Evolutionary conservation across 768 basidiomycete species (phyloP).

Genomic region (Tulasnella sp.): DNA sequence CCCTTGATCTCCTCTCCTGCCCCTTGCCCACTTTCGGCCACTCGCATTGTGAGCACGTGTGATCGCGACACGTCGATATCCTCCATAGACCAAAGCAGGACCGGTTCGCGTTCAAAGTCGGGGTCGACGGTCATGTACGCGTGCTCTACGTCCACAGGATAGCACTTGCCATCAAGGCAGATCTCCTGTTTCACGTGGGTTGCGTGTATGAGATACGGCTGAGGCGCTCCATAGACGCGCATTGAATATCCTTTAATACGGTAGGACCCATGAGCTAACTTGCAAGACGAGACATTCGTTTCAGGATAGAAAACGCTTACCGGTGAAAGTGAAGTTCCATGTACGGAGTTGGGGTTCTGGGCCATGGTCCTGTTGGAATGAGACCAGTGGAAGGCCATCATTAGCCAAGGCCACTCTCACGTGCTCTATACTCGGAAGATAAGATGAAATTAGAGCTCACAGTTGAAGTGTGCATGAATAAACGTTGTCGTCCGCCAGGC

Average conservation of each 20-base stretch:
- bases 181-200: neutral
- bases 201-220: neutral
- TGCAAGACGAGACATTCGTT: no score
- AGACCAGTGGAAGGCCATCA: no score
- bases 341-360: no score
- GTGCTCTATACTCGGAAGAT: no score
- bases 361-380: no score
- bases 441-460: no score
- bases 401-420: no score
- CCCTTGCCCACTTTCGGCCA: neutral
- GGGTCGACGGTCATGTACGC: neutral
- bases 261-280: no score
- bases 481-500: neutral
- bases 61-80: neutral
- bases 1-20: neutral
- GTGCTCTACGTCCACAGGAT: neutral
- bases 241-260: no score
- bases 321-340: no score
- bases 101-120: neutral
- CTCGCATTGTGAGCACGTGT: neutral
- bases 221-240: no score
- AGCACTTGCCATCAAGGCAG: neutral
- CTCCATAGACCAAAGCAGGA: neutral
- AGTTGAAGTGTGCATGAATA: neutral
- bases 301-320: no score